Evolutionary conservation across 768 basidiomycete species (phyloP).

Genomic region (Gloeopeniophorella convolvens): DNA sequence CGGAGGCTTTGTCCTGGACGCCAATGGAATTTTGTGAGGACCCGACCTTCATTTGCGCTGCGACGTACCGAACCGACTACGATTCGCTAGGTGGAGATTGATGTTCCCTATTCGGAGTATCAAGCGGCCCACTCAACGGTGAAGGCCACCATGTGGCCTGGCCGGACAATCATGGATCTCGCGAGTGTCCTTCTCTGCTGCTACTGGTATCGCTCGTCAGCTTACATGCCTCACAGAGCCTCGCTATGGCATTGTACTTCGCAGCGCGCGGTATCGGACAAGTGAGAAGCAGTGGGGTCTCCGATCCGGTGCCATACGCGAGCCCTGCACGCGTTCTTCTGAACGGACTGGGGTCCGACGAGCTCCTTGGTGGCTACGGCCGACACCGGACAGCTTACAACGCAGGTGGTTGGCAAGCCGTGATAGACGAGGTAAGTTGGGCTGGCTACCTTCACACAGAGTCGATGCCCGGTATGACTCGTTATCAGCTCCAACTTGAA

Average conservation of each 20-base stretch:
- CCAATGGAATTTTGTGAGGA: slow-evolving; percentile 80
- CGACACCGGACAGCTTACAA: slow-evolving; percentile 77
- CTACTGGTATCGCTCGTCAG: not conserved
- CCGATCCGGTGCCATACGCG: slow-evolving; percentile 45
- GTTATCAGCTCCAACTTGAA: slow-evolving; percentile 75
- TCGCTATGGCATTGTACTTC: slow-evolving; percentile 89
- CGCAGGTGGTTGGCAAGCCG: slow-evolving; percentile 61
- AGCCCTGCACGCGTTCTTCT: slow-evolving; percentile 79
- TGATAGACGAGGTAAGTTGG: slow-evolving; percentile 67
- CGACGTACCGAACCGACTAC: slow-evolving; percentile 10
- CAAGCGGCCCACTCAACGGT: slow-evolving; percentile 47
- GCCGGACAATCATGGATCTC: slow-evolving; percentile 84
- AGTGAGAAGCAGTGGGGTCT: slow-evolving; percentile 34
- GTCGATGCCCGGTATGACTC: not conserved
- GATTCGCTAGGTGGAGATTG: slow-evolving; percentile 61
- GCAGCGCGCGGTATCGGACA: slow-evolving; percentile 77
- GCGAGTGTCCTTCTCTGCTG: slow-evolving; percentile 37
- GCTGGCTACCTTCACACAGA: not conserved
- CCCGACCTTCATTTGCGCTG: not conserved
- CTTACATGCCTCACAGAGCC: slow-evolving; percentile 49
- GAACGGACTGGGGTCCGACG: slow-evolving; percentile 92
- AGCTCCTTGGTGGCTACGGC: slow-evolving; percentile 90
- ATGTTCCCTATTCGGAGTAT: slow-evolving; percentile 81
- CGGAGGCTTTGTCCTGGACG: slow-evolving; percentile 68
- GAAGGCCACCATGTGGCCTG: slow-evolving; percentile 71